Evolutionary conservation across 2,329 filamentous ascomycete species (phyloP), one percentile per base, ranked within the genome.

Genomic region (Sclerotinia sclerotiorum): DNA sequence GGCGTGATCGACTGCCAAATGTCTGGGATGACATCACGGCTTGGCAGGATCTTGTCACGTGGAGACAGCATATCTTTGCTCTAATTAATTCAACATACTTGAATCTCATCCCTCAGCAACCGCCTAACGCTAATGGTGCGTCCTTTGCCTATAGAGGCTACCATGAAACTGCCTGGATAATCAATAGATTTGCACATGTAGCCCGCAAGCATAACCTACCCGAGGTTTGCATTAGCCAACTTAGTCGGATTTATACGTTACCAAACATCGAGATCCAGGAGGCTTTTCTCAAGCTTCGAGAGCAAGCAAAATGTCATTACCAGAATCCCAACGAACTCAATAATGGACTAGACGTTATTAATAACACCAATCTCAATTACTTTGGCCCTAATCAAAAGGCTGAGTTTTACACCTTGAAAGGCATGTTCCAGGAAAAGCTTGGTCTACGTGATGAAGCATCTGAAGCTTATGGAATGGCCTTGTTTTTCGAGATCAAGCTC

Each of bases 231-330:
- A 97, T 99, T 80, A 94, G 88, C 72, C 95, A 99, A 77, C 86
- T 99, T 27, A 97, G 94, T 77, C 91, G 94, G 71, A 99, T 99
- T 77, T 99, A 99, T 79, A 99, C 95, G 0, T 85, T 99, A 7
- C 95, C 95, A 1, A 99, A 99, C 77, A 99, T 99, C 56, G 95
- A 99, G 81, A 99, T 99, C 58, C 96, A 99, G 77, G 95, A 99
- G 79, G 95, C 95, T 0, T 99, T 99, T 84, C 82, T 99, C 70
- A 99, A 99, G 81, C 81, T 99, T 65, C 86, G 96, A n/a, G 96
- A 99, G 80, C 95, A 99, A 80, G 95, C 95, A 55, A 97, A 97
- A 78, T 99, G 95, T 74, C 95, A 99, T 78, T 99, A 98, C 79
- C 94, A 98, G 81, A 98, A 98, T 76, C 89, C 90, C 0, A 90